phyloP scores from a whole-genome alignment of 306 rosid species.

The Sphenostylis stenocarpa region DNA sequence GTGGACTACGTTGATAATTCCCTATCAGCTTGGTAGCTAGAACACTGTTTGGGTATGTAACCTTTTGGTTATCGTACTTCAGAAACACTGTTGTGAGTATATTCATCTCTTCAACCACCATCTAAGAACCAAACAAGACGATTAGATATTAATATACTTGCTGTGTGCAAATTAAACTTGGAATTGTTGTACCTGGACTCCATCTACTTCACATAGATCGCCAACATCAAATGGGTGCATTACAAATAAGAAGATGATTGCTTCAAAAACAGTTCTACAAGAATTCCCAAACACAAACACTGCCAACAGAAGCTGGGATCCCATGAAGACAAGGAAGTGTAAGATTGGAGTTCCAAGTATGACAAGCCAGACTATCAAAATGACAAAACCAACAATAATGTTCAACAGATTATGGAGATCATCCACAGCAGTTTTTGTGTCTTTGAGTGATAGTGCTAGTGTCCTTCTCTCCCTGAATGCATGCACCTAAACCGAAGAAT shows the following conservation, averaged over 20 bases:
- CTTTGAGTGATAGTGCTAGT: not conserved
- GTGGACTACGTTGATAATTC: conserved; percentile 74
- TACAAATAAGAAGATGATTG: conserved; percentile 63
- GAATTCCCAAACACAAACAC: conserved; percentile 79
- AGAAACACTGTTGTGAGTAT: conserved; percentile 68
- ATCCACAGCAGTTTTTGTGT: not conserved
- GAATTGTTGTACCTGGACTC: conserved; percentile 47
- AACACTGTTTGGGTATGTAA: conserved; percentile 55
- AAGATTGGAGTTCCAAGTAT: conserved; percentile 59
- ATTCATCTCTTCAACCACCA: conserved; percentile 38
- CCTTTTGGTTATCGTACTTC: conserved; percentile 55
- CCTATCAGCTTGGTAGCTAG: conserved; percentile 38
- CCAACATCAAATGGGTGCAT: conserved; percentile 40
- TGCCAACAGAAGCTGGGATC: conserved; percentile 66
- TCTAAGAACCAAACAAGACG: conserved; percentile 45
- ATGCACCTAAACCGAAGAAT: no score
- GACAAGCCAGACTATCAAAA: conserved; percentile 55
- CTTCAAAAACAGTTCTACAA: conserved; percentile 64
- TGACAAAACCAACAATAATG: not conserved
- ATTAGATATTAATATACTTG: not conserved
- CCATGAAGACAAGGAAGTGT: conserved; percentile 44
- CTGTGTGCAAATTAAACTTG: not conserved
- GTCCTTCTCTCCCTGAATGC: not conserved
- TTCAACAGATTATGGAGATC: not conserved
- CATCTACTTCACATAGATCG: conserved; percentile 71